Evolutionary conservation across 1,284 basidiomycete species (phyloP), one percentile per base, ranked within the genome.

Genomic region (Thecaphora frezii): DNA sequence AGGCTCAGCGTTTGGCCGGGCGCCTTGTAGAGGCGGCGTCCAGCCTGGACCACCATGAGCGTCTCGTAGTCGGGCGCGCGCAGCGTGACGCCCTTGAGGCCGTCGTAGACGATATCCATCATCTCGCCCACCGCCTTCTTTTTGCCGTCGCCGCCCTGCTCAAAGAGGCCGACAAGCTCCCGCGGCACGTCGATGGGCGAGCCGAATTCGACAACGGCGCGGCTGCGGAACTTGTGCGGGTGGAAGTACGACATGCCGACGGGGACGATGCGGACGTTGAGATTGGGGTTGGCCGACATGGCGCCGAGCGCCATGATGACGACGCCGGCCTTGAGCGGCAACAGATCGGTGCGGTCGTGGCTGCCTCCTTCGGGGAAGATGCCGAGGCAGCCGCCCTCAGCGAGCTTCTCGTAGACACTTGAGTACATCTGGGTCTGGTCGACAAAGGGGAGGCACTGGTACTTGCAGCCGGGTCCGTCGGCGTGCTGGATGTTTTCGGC

Each of bases 61-160:
- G 96, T 98, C 71, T 99, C 96, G 80, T 90, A 98, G 80, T 99
- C 96, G 1, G 96, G 93, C 10, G 94, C 92, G 51, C 93, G 85
- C 42, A 98, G 86, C 0, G 96, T 99, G 42, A 98, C 96, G 1
- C 92, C 93, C 82, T 97, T 97, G 69, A 99, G 83, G n/a, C 87
- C 90, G 76, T 97, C 91, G 74, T 96, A 97, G 55, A 97, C 89
- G 54, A 96, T 83, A 71, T 97, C 90, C 65, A 99, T 84, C 71
- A 97, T 86, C 77, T 90, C 89, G 10, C 87, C 84, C 43, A 94
- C 91, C 0, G 96, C 94, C 71, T 93, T 89, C 61, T 91, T 84
- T 82, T 98, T 99, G 74, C 89, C 85, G 26, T 83, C 81, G 8
- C 94, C 94, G 19, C 96, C 96, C 69, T 88, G 83, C 74, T 91